A percentile compares a stretch with the other conserved stretches of the same genome.
Conservation (phyloP, 2,329 filamentous ascomycete genomes). For the Penicillium sp. region DNA sequence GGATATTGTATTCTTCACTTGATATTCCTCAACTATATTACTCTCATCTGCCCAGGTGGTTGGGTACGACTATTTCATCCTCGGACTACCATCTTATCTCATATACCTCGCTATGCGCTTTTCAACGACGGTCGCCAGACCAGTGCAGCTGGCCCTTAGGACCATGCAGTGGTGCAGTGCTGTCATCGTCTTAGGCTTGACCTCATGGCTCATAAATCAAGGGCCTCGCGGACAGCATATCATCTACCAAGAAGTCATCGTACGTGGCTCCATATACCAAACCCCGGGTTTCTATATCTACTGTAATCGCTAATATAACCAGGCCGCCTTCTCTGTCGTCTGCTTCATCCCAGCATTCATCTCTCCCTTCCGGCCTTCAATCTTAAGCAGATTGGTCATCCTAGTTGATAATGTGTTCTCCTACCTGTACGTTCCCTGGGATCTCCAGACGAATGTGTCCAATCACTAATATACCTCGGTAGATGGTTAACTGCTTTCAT, state of each 20-base stretch:
- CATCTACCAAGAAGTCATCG: slow-evolving; percentile 27
- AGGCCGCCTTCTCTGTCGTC: slow-evolving; percentile 38
- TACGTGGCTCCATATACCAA: slow-evolving; percentile 12
- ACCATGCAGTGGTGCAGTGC: slow-evolving; percentile 23
- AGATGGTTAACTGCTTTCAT: slow-evolving; percentile 52
- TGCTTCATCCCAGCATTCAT: slow-evolving; percentile 47
- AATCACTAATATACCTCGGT: slow-evolving; percentile 3
- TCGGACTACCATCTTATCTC: background rate
- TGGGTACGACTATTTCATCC: background rate
- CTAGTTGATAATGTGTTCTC: slow-evolving; percentile 47
- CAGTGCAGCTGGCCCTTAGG: slow-evolving; percentile 30
- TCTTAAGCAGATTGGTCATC: slow-evolving; percentile 40
- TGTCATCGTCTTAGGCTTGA: slow-evolving; percentile 26
- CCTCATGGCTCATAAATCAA: slow-evolving; percentile 19
- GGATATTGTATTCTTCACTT: background rate
- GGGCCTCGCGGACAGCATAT: slow-evolving; percentile 21
- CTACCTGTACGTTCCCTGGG: slow-evolving; percentile 38
- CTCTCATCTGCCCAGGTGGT: too few relatives aligned
- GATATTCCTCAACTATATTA: background rate
- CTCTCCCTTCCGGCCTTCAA: slow-evolving; percentile 40
- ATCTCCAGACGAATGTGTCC: background rate
- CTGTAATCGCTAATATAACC: background rate
- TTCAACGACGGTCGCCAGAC: slow-evolving; percentile 28
- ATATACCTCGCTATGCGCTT: slow-evolving; percentile 17
- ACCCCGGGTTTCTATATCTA: background rate